phyloP scores from a whole-genome alignment of 495 filamentous ascomycete genomes.

The Cladorrhinum samala region DNA sequence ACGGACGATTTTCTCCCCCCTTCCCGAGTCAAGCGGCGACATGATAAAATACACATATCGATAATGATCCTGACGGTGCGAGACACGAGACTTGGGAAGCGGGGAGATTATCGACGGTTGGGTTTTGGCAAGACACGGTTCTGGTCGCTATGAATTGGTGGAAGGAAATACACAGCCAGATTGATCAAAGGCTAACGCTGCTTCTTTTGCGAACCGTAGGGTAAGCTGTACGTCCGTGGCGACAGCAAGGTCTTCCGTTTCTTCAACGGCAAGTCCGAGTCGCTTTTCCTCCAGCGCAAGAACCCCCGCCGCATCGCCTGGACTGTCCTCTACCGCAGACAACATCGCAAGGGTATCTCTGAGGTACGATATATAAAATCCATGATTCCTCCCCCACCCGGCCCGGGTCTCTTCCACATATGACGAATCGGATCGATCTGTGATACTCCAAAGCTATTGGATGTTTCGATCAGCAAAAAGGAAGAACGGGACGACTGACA shows the following conservation, averaged over 20 bases:
- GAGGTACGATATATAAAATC: conserved; percentile 61
- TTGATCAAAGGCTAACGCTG: conserved; percentile 17
- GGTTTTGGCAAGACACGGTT: conserved; percentile 1
- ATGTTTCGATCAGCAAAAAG: not conserved
- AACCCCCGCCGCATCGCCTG: conserved; percentile 98
- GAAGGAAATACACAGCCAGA: not conserved
- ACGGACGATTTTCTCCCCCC: conserved; percentile 9
- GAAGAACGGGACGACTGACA: conserved; percentile 37
- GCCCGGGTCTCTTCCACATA: not conserved
- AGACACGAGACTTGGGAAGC: not conserved
- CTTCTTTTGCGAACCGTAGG: conserved; percentile 46
- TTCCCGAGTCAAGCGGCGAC: conserved; percentile 1
- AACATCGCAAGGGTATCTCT: conserved; percentile 99
- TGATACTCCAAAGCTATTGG: not conserved
- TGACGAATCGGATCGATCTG: not conserved
- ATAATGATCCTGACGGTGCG: not conserved
- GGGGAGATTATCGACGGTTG: conserved; percentile 1
- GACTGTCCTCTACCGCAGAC: conserved; percentile 95
- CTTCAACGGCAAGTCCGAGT: conserved; percentile 99
- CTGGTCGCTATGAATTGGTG: not conserved
- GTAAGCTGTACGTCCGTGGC: conserved; percentile 97
- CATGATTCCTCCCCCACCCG: not conserved
- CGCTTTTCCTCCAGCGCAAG: conserved; percentile 99
- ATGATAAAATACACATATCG: not conserved
- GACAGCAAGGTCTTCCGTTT: conserved; percentile 99